These are phyloP conservation scores for Tylopilus cervinicoccineus DNA, from an alignment of 768 basidiomycete genomes.

Conservation along the genomic window DNA sequence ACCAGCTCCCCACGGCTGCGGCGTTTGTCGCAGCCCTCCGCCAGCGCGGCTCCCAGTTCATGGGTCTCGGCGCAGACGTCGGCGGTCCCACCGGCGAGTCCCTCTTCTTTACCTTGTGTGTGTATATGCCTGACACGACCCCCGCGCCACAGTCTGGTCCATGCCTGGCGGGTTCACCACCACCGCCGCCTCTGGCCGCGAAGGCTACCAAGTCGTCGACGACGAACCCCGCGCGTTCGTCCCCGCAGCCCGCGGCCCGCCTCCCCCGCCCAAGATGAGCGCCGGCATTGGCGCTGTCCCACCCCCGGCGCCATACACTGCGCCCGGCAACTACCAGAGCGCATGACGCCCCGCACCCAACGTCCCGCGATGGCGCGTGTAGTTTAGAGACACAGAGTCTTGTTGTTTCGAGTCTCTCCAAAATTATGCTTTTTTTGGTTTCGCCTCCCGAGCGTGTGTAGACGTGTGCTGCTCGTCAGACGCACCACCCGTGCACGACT, in stretches of 20 bases:
- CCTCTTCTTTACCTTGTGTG: not conserved
- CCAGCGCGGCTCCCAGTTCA: constrained; percentile 54
- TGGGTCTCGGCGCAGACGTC: constrained; percentile 47
- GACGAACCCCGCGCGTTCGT: constrained; percentile 32
- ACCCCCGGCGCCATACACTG: constrained; percentile 13
- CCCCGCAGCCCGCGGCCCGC: constrained; percentile 6
- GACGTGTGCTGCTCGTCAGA: no score
- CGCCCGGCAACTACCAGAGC: constrained; percentile 27
- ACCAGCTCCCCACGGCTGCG: constrained; percentile 57
- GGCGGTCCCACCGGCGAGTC: constrained; percentile 54
- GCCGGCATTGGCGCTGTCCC: no score
- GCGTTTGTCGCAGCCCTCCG: constrained; percentile 50
- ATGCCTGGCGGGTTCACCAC: constrained; percentile 75
- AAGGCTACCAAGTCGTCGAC: constrained; percentile 62
- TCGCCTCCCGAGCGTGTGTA: no score
- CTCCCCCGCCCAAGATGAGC: constrained; percentile 15
- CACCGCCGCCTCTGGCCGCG: constrained; percentile 43
- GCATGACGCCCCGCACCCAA: constrained; percentile 5
- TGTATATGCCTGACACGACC: not conserved
- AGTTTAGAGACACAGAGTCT: no score
- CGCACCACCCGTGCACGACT: no score
- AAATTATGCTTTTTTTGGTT: no score
- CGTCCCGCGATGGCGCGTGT: no score
- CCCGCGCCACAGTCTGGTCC: constrained; percentile 55
- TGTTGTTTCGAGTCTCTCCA: no score